These are phyloP conservation scores for Ophiostoma triangulosporum DNA, from an alignment of 2,329 filamentous ascomycete species.

Conservation along the genomic window DNA sequence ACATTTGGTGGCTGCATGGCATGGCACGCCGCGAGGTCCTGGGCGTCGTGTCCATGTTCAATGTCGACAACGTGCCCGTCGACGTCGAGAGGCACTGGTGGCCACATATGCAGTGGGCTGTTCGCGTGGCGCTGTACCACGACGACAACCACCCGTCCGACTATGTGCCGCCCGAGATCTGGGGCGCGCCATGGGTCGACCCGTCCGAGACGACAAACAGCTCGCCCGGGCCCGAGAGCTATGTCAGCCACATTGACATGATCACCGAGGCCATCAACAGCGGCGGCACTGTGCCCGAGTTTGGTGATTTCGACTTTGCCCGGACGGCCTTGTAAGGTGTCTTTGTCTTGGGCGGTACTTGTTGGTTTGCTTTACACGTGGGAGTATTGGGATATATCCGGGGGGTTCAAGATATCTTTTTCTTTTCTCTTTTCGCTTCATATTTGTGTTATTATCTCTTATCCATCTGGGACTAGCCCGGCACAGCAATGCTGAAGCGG, in stretches of 20 bases:
- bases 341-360: not conserved
- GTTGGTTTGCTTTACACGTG: not conserved
- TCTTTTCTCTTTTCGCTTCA: too few species aligned
- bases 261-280: slow-evolving; percentile 24
- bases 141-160: slow-evolving; percentile 29
- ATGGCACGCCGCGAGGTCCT: slow-evolving; percentile 52
- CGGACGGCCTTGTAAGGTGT: not conserved
- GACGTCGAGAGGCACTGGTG: slow-evolving; percentile 36
- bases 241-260: slow-evolving; percentile 33
- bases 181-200: slow-evolving; percentile 20
- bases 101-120: slow-evolving; percentile 47
- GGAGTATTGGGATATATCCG: too few species aligned
- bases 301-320: slow-evolving; percentile 8
- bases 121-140: slow-evolving; percentile 45
- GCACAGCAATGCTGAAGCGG: too few species aligned
- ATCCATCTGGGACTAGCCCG: too few species aligned
- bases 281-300: slow-evolving; percentile 3
- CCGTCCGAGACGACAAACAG: not conserved
- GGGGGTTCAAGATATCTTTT: too few species aligned
- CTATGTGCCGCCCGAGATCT: slow-evolving; percentile 41
- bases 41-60: slow-evolving; percentile 46
- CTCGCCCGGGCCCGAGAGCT: slow-evolving; percentile 16
- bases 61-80: slow-evolving; percentile 34
- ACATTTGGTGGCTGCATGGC: slow-evolving; percentile 57
- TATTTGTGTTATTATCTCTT: too few species aligned